phyloP scores from a whole-genome alignment of 75 land plant genomes.

The Pinus tabuliformis region DNA sequence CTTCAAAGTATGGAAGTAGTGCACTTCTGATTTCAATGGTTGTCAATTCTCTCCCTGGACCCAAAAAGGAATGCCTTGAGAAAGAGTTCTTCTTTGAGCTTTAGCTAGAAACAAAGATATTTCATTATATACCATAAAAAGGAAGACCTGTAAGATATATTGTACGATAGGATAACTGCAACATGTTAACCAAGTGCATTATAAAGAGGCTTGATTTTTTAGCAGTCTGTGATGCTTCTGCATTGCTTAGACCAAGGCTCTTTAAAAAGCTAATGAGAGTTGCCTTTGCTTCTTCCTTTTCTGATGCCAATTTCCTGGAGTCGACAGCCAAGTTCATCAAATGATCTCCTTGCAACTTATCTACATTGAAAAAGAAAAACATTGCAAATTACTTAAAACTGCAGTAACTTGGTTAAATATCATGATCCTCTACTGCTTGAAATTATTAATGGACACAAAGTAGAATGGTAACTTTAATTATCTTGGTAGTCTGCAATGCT shows the following conservation, averaged over 20 bases:
- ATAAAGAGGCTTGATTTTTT: conserved; percentile 66
- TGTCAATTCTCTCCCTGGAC: conserved; percentile 76
- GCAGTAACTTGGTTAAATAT: background rate
- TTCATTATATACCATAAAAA: background rate
- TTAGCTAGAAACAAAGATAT: background rate
- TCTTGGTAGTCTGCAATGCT: conserved; percentile 51
- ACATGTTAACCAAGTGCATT: conserved; percentile 52
- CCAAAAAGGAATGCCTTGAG: background rate
- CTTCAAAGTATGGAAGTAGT: conserved; percentile 69
- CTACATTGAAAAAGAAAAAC: background rate
- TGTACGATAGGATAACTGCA: conserved; percentile 50
- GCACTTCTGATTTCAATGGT: conserved; percentile 69
- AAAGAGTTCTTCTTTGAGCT: background rate
- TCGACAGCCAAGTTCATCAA: background rate
- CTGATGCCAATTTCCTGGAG: conserved; percentile 32
- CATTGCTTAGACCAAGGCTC: conserved; percentile 53
- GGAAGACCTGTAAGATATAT: conserved; percentile 73
- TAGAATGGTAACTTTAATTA: background rate
- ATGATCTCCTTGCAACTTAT: background rate
- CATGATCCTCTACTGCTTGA: background rate
- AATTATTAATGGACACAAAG: background rate
- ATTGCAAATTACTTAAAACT: background rate
- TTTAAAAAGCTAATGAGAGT: conserved; percentile 51
- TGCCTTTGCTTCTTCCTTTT: conserved; percentile 79
- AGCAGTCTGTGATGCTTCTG: conserved; percentile 44